Evolutionary conservation across 176 grass and related monocot genomes (phyloP).

Genomic region (Tillandsia leiboldiana): DNA sequence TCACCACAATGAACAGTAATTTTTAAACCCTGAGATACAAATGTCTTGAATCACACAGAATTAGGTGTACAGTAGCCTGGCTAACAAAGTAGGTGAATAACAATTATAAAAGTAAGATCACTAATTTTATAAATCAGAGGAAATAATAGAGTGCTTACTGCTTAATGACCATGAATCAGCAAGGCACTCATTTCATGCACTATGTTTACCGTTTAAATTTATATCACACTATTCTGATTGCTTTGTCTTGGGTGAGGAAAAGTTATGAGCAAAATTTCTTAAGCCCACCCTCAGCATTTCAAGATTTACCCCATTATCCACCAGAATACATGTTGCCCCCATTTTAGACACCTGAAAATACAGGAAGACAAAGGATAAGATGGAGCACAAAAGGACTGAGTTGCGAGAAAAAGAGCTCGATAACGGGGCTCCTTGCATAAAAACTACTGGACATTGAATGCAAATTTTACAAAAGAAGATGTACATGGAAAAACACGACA

Average conservation of each 20-base stretch:
- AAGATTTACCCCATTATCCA: constrained; percentile 73
- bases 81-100: neutral
- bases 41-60: neutral
- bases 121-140: neutral
- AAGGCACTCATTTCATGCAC: neutral
- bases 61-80: neutral
- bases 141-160: neutral
- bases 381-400: neutral
- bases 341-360: constrained; percentile 72
- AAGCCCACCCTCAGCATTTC: constrained; percentile 81
- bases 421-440: neutral
- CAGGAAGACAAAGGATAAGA: constrained; percentile 3
- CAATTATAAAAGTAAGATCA: neutral
- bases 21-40: neutral
- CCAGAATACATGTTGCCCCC: constrained; percentile 66
- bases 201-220: neutral
- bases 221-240: constrained; percentile 18
- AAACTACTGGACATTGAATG: neutral
- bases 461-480: no score
- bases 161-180: neutral
- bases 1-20: neutral
- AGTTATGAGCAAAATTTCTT: constrained; percentile 41
- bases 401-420: neutral
- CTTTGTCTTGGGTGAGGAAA: constrained; percentile 13
- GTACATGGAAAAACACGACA: no score